phyloP scores from a whole-genome alignment of 78 protist genomes.

The Dictyostelium purpureum region DNA sequence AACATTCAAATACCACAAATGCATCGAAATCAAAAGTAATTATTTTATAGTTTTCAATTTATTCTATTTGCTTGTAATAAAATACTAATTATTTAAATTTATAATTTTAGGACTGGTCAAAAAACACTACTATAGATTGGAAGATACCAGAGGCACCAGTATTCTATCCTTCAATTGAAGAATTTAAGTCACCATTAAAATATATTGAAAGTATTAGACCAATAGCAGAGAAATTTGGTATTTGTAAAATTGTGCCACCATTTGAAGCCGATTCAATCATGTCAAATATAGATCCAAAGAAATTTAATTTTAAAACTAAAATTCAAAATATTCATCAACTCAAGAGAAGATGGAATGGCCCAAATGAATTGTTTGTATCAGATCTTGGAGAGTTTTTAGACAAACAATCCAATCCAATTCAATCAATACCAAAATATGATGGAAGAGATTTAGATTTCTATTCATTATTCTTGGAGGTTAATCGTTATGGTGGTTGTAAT shows the following conservation, averaged over 20 bases:
- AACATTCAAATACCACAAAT: background rate
- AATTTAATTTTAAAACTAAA: constrained; percentile 75
- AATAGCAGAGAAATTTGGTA: constrained; percentile 79
- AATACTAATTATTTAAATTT: background rate
- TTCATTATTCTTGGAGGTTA: constrained; percentile 51
- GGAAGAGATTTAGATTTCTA: constrained; percentile 73
- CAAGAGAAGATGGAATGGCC: constrained; percentile 74
- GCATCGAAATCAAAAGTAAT: background rate
- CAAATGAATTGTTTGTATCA: constrained; percentile 46
- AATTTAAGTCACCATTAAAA: constrained; percentile 75
- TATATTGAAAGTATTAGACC: constrained; percentile 71
- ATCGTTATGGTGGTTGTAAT: constrained; percentile 45
- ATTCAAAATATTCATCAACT: constrained; percentile 78
- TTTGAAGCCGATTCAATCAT: constrained; percentile 8
- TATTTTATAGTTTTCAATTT: too few relatives aligned
- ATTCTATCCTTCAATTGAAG: constrained; percentile 80
- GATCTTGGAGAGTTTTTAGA: constrained; percentile 41
- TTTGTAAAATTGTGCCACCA: constrained; percentile 80
- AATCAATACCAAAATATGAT: constrained; percentile 51
- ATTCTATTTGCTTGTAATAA: too few relatives aligned
- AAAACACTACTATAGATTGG: constrained; percentile 37
- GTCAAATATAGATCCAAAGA: constrained; percentile 9
- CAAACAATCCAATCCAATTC: constrained; percentile 7
- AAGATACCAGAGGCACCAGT: constrained; percentile 83
- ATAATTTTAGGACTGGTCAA: constrained; percentile 30